These are phyloP conservation scores for Warburgia ugandensis DNA, from an alignment of 164 flowering plant species.

Conservation along the genomic window DNA sequence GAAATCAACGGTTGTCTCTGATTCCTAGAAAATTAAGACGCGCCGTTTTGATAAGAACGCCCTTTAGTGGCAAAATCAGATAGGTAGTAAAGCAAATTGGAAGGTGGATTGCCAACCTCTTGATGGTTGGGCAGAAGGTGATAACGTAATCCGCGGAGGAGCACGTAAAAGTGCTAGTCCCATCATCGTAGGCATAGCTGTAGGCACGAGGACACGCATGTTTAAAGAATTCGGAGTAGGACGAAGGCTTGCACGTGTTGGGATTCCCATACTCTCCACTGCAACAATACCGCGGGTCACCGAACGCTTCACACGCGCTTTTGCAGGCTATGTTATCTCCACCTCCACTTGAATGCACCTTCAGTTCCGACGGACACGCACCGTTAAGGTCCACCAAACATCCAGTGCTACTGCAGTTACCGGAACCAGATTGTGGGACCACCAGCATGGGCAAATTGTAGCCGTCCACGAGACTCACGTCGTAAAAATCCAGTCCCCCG, in stretches of 20 bases:
- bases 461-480: constrained; percentile 35
- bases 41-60: too few species aligned
- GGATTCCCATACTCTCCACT: constrained; percentile 9
- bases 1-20: too few species aligned
- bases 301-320: constrained; percentile 24
- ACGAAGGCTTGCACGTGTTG: constrained; percentile 18
- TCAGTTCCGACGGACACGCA: constrained; percentile 18
- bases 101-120: too few species aligned
- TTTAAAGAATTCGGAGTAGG: constrained; percentile 22
- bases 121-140: constrained; percentile 29
- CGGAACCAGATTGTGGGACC: constrained; percentile 3
- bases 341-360: not conserved
- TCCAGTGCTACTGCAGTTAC: constrained; percentile 4
- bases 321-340: constrained; percentile 21
- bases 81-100: too few species aligned
- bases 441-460: constrained; percentile 20
- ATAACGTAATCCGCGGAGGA: constrained; percentile 18
- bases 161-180: constrained; percentile 25
- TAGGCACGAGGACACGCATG: constrained; percentile 25
- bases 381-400: constrained; percentile 15
- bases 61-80: too few species aligned
- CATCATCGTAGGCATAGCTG: constrained; percentile 28
- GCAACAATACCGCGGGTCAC: constrained; percentile 24
- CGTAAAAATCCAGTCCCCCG: constrained; percentile 21
- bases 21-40: too few species aligned